A percentile compares a stretch with the other conserved stretches of the same genome.
phyloP scores from a whole-genome alignment of 345 rosid genomes.

The Lepidium aucheri region DNA sequence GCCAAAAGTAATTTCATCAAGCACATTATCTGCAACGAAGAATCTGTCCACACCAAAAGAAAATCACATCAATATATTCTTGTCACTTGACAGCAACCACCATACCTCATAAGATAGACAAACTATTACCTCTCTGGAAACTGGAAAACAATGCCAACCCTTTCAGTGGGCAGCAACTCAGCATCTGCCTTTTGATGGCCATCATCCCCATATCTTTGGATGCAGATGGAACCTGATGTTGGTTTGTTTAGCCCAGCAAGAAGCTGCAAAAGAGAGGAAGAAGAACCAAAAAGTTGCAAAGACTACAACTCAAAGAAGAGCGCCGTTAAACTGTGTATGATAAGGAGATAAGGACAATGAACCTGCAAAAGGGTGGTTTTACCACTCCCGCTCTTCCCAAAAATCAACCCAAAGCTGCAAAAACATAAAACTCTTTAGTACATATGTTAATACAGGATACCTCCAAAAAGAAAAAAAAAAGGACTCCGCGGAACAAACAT shows the following conservation, averaged over 20 bases:
- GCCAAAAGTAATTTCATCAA: conserved; percentile 83
- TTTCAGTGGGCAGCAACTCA: conserved; percentile 48
- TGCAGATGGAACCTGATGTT: conserved; percentile 71
- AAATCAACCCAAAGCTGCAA: conserved; percentile 86
- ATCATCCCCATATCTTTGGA: conserved; percentile 53
- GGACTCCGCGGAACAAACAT: not conserved
- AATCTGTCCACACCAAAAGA: conserved; percentile 35
- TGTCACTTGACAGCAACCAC: not conserved
- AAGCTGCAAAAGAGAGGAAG: conserved; percentile 39
- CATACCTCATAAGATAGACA: conserved; percentile 1
- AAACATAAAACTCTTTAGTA: conserved; percentile 1
- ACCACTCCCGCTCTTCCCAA: conserved; percentile 96
- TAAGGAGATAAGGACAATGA: not conserved
- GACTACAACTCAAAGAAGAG: not conserved
- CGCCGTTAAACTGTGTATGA: not conserved
- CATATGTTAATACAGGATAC: not conserved
- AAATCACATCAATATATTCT: not conserved
- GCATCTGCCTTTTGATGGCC: conserved; percentile 43
- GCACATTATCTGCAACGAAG: conserved; percentile 78
- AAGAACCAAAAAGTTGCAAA: not conserved
- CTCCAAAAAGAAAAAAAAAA: not conserved
- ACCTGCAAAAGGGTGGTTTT: conserved; percentile 96
- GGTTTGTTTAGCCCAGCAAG: conserved; percentile 88
- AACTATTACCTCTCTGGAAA: conserved; percentile 79
- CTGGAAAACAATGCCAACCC: conserved; percentile 89